phyloP scores from a whole-genome alignment of 352 stramenopile genomes.

The Globisporangium canariense region DNA sequence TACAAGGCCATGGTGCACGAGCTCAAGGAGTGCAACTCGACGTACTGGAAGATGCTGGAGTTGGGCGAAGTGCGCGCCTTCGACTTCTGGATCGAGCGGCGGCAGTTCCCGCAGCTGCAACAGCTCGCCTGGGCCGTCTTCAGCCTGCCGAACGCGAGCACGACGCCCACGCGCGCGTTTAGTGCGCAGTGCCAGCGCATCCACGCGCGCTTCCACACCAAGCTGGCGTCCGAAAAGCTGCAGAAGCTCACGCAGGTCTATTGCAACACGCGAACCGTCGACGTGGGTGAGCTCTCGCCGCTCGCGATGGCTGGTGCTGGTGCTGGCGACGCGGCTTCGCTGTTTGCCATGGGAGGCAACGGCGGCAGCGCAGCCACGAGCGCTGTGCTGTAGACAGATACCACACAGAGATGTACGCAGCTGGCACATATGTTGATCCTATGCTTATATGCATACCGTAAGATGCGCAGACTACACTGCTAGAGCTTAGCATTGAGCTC shows the following conservation, averaged over 20 bases:
- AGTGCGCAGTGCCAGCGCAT: constrained; percentile 26
- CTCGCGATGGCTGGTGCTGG: constrained; percentile 1
- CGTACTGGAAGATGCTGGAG: constrained; percentile 53
- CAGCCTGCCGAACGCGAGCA: constrained; percentile 45
- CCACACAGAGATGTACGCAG: neutral
- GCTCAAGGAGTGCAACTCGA: constrained; percentile 49
- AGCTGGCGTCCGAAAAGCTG: constrained; percentile 39
- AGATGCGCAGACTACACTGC: too few relatives aligned
- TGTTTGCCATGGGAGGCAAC: neutral
- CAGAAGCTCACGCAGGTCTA: constrained; percentile 60
- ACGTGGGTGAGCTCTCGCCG: constrained; percentile 4
- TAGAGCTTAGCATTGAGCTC: too few relatives aligned
- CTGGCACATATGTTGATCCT: neutral
- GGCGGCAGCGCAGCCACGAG: neutral
- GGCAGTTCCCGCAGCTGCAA: constrained; percentile 55
- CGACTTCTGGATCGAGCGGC: constrained; percentile 62
- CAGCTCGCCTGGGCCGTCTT: constrained; percentile 58
- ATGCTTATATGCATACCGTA: too few relatives aligned
- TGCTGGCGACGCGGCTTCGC: neutral
- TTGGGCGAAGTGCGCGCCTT: constrained; percentile 40
- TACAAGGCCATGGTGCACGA: constrained; percentile 46
- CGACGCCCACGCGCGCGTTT: constrained; percentile 32
- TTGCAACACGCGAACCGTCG: constrained; percentile 43
- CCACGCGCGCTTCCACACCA: constrained; percentile 40
- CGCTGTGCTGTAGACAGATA: neutral